phyloP scores from a whole-genome alignment of 2,329 filamentous ascomycete species.

The Penicillium sp. region DNA sequence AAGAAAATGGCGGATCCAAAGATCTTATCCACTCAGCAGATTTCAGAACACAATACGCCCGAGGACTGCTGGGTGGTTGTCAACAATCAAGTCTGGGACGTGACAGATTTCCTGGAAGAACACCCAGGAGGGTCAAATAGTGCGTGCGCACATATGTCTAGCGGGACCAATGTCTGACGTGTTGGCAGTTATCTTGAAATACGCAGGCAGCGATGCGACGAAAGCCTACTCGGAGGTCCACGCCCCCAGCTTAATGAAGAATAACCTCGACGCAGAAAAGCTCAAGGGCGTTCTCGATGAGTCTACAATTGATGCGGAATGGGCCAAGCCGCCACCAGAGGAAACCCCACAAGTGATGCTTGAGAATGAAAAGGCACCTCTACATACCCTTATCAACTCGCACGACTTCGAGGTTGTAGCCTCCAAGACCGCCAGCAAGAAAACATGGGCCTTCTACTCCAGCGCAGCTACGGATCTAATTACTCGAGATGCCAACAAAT shows the following conservation, averaged over 20 bases:
- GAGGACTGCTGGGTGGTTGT: slow-evolving; percentile 68
- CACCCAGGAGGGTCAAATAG: slow-evolving; percentile 62
- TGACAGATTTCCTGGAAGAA: slow-evolving; percentile 65
- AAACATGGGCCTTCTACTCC: slow-evolving; percentile 71
- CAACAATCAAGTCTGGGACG: slow-evolving; percentile 66
- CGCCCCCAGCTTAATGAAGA: slow-evolving; percentile 49
- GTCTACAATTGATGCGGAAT: slow-evolving; percentile 52
- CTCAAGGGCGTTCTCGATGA: slow-evolving; percentile 53
- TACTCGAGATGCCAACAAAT: slow-evolving; percentile 57
- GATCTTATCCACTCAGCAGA: slow-evolving; percentile 45
- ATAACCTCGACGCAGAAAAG: slow-evolving; percentile 46
- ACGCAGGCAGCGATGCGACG: slow-evolving; percentile 50
- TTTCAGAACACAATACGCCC: slow-evolving; percentile 51
- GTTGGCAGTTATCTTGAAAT: slow-evolving; percentile 45
- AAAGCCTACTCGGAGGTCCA: slow-evolving; percentile 49
- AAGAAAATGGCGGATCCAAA: slow-evolving; percentile 31
- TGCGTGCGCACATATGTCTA: slow-evolving; percentile 13
- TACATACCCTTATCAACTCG: slow-evolving; percentile 58
- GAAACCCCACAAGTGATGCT: slow-evolving; percentile 29
- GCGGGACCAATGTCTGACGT: background rate
- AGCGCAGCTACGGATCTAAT: slow-evolving; percentile 66
- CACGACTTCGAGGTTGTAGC: slow-evolving; percentile 64
- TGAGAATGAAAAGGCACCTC: slow-evolving; percentile 49
- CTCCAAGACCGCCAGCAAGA: slow-evolving; percentile 56
- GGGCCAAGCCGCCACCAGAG: slow-evolving; percentile 44